Base-by-base conservation (phyloP, 345 rosid genomes). In the Nephelium lappaceum region DNA sequence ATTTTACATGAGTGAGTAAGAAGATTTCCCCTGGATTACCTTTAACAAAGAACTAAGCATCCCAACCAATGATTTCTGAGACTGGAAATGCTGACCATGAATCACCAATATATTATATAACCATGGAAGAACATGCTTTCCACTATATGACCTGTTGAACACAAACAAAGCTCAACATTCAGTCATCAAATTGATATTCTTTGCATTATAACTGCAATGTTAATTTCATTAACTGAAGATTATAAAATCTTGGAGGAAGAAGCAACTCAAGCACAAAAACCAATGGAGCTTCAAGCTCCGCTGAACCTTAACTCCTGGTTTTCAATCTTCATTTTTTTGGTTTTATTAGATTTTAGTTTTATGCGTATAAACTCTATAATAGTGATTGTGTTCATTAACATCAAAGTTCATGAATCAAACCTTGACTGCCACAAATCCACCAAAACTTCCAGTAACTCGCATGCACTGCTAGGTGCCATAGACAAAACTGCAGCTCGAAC, bases 341-440 rank as follows among this genome's bases (percentile, higher is more conserved):
- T 74, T 53, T 63, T 3, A 18, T 41, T 38, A 47, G 43, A 15
- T 24, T 38, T 69, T 24, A 60, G 66, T 49, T 69, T n/a, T 24
- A 11, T 39, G 23, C 8, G 62, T 6, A 62, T 6, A 41, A 57
- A 53, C 15, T 42, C 11, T 27, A 39, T 7, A 23, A 14, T 25
- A 58, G 24, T 25, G 38, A 55, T 77, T 57, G 39, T 60, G n/a
- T 18, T 23, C 5, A 75, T 51, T 79, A 58, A 72, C 21, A 10
- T 15, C 24, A 60, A 43, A 66, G 43, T 5, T 12, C 25, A 63
- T 36, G 39, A 42, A 23, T 41, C 83, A 73, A 77, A 96, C 99
- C 98, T 92, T 49, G 98, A 91, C 80, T 93, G 90, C 98, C 98
- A 96, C 88, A 83, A 76, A 67, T 77, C 75, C 77, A 93, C 81